These are phyloP conservation scores for Chrysosphaeria jannelii DNA, from an alignment of 2,329 filamentous ascomycete species.

Conservation along the genomic window DNA sequence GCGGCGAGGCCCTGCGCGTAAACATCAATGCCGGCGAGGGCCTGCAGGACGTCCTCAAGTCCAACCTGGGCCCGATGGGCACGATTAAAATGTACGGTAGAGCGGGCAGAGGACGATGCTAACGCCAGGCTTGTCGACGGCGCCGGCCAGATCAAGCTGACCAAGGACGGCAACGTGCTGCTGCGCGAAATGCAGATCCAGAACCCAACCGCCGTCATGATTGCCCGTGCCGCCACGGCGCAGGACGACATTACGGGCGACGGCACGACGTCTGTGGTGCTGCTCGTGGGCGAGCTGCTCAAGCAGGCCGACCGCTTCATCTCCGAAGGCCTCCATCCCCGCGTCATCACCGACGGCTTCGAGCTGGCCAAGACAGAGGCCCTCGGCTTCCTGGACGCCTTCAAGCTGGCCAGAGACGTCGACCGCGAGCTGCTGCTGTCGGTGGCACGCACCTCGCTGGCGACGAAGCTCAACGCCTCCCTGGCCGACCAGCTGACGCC, in stretches of 20 bases:
- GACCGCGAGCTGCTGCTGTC: conserved; percentile 83
- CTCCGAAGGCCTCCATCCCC: conserved; percentile 80
- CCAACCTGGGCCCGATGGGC: conserved; percentile 75
- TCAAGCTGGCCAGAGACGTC: conserved; percentile 69
- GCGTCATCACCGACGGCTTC: conserved; percentile 91
- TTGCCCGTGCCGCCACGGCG: conserved; percentile 61
- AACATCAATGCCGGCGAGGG: conserved; percentile 95
- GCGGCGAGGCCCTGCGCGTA: conserved; percentile 85
- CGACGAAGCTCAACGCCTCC: conserved; percentile 75
- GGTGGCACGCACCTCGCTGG: conserved; percentile 77
- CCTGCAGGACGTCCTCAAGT: conserved; percentile 77
- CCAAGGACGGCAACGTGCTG: conserved; percentile 87
- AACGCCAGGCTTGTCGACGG: conserved; percentile 31
- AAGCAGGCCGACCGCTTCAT: conserved; percentile 97
- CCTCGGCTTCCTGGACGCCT: conserved; percentile 79
- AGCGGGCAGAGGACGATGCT: not conserved
- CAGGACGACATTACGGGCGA: conserved; percentile 97
- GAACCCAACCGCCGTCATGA: conserved; percentile 84
- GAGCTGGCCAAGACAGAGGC: conserved; percentile 88
- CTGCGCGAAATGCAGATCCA: conserved; percentile 73
- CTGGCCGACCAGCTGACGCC: conserved; percentile 80
- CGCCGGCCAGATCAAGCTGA: conserved; percentile 79
- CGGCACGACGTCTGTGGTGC: conserved; percentile 84
- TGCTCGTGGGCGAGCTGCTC: conserved; percentile 82
- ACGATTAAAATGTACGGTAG: conserved; percentile 67